Evolutionary conservation across 75 land plant genomes (phyloP).

Genomic region (Pinus tabuliformis): DNA sequence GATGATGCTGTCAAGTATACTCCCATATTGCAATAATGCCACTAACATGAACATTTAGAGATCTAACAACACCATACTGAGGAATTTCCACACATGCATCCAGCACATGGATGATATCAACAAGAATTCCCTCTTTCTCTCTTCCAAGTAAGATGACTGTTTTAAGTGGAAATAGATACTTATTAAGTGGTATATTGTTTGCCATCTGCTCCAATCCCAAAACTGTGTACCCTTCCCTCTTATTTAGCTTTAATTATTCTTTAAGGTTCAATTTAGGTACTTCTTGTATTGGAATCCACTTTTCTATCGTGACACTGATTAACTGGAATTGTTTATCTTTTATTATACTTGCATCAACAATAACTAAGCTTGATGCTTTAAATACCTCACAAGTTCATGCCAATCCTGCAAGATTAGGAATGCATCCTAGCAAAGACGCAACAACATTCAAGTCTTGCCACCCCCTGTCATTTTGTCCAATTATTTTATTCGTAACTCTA

Average conservation of each 20-base stretch:
- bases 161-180: constrained; percentile 61
- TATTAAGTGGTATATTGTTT: constrained; percentile 64
- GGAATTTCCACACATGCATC: constrained; percentile 93
- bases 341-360: too few species aligned
- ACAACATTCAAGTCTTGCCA: constrained; percentile 78
- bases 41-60: constrained; percentile 93
- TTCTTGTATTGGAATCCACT: constrained; percentile 85
- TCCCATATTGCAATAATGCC: constrained; percentile 97
- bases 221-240: constrained; percentile 66
- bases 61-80: constrained; percentile 79
- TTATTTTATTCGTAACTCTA: constrained; percentile 42
- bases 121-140: constrained; percentile 90
- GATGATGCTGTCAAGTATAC: constrained; percentile 70
- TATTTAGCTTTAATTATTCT: constrained; percentile 62
- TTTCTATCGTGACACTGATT: constrained; percentile 94
- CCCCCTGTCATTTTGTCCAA: constrained; percentile 39
- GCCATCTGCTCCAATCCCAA: too few species aligned
- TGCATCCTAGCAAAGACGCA: constrained; percentile 79
- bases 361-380: constrained; percentile 64
- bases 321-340: constrained; percentile 92
- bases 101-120: constrained; percentile 82
- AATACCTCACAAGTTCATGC: constrained; percentile 98
- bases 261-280: constrained; percentile 63
- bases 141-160: constrained; percentile 85
- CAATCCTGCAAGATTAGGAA: constrained; percentile 91